Evolutionary conservation across 2,329 filamentous ascomycete genomes (phyloP), one percentile per base, ranked within the genome.

Genomic region (Helotiales sp.): DNA sequence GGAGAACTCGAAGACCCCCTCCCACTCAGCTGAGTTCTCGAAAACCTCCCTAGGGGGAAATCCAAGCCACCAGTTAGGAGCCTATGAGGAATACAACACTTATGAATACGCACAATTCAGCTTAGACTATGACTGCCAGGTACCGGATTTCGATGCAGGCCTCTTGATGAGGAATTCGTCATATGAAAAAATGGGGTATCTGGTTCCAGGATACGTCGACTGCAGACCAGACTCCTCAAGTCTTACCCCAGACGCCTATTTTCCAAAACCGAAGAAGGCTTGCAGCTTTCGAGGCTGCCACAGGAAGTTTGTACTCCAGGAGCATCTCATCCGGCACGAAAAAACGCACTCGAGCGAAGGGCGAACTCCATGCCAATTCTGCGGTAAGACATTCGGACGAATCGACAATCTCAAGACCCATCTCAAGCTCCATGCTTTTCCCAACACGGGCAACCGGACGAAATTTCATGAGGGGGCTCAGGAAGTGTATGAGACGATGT

Each of bases 321-420:
- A 63, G 22, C 61, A 63, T 20, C 24, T 63, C 1, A 63, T 54
- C 32, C 28, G 61, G 1, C 61, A 63, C 24, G 49, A 54, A n/a
- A n/a, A 24, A 8, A 63, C 30, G 32, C 61, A 63, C 20, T 4
- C 13, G 8, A 22, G 32, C 28, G 40, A 7, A 22, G 45, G 50
- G n/a, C 15, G 10, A 10, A 30, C 10, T 17, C 37, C 26, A 17
- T 61, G 59, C 28, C 8, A 61, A 24, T 61, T 61, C 45, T 63
- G 61, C 61, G n/a, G 32, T 11, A 54, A 55, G 22, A 28, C 22
- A 7, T 63, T 63, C 17, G 61, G 49, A 2, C 30, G 61, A 5
- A 43, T 6, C n/a, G 61, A 63, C 34, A 63, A 63, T 49, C 26
- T 63, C 30, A 63, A 63, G 61, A 26, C 32, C 24, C 61, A 63